Percentiles rank a stretch among this genome's conserved stretches.
Conservation (phyloP, 176 grass and related monocot genomes). For the Alloteropsis semialata region DNA sequence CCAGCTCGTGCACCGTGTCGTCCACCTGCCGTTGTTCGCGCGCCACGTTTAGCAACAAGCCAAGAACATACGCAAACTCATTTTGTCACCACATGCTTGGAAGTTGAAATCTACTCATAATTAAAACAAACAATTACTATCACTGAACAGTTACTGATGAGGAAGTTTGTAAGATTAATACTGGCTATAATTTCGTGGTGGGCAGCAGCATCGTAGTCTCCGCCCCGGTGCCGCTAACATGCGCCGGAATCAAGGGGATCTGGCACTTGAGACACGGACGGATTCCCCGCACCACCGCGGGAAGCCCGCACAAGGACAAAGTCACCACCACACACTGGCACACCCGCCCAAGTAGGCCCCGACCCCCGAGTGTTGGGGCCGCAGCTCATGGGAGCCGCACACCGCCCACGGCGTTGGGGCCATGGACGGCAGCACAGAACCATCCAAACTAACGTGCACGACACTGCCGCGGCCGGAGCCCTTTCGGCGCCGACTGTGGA, state of each 20-base stretch:
- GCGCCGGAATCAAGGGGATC: slow-evolving; percentile 31
- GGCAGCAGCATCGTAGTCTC: slow-evolving; percentile 15
- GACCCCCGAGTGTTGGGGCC: not conserved
- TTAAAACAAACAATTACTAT: not conserved
- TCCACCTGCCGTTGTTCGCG: slow-evolving; percentile 54
- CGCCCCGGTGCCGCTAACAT: slow-evolving; percentile 21
- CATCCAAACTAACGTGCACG: not conserved
- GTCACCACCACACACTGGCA: not conserved
- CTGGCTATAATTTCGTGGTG: not conserved
- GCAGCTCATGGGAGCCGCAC: not conserved
- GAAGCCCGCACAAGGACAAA: not conserved
- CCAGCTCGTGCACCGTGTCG: slow-evolving; percentile 34
- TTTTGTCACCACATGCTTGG: not conserved
- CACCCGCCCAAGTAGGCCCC: not conserved
- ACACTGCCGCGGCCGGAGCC: not conserved
- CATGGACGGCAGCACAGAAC: not conserved
- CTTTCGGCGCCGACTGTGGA: not conserved
- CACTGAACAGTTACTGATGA: too few relatives aligned
- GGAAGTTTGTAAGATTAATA: too few relatives aligned
- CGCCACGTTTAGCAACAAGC: not conserved
- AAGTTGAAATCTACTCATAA: not conserved
- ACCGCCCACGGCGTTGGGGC: not conserved
- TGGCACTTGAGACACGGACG: not conserved
- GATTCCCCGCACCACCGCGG: slow-evolving; percentile 17
- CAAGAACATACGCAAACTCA: not conserved